Evolutionary conservation across 1,284 basidiomycete species (phyloP), one percentile per base, ranked within the genome.

Genomic region (Cryptococcus deneoformans): DNA sequence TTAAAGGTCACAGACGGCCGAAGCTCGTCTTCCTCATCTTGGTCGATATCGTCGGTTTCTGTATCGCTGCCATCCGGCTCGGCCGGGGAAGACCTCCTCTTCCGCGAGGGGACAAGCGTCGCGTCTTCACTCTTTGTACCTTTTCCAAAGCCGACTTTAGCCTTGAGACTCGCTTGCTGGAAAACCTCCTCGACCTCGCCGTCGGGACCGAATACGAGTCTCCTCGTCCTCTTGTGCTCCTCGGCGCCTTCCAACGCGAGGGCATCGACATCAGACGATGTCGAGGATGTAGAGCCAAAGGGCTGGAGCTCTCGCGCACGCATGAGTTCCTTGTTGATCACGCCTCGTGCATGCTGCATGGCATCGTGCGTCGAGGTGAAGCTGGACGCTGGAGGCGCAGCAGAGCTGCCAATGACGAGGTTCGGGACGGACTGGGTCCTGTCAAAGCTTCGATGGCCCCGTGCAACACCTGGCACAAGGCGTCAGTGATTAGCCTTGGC

Each of bases 381-480:
- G 14, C 58, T 60, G n/a, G 46, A 20, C 20, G 20, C 8, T 5
- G 45, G 12, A 38, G 57, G 48, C 5, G 52, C 52, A n/a, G 52
- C 43, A 16, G 63, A 39, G 54, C 57, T 42, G 6, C 48, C 46
- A 12, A 61, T 38, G 11, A 58, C 51, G 39, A 58, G 46, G 7
- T 59, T 57, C 34, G 73, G 73, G 45, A 67, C 60, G 0, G 73
- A 68, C 61, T 73, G 73, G 34, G 61, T 62, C 38, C 71, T 56
- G 3, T 49, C 60, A 24, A 44, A 39, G 29, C 54, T 61, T 46
- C 52, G 65, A 37, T 68, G 57, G 24, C 59, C 59, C 54, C 54
- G 56, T 8, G 55, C 38, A 2, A 61, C 59, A 42, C 35, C 59
- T 61, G 38, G 20, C 20, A 20, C 20, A 20, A 20, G 20, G 20